phyloP scores from a whole-genome alignment of 2,329 filamentous ascomycete species.

The Bimuria novae-zelandiae region DNA sequence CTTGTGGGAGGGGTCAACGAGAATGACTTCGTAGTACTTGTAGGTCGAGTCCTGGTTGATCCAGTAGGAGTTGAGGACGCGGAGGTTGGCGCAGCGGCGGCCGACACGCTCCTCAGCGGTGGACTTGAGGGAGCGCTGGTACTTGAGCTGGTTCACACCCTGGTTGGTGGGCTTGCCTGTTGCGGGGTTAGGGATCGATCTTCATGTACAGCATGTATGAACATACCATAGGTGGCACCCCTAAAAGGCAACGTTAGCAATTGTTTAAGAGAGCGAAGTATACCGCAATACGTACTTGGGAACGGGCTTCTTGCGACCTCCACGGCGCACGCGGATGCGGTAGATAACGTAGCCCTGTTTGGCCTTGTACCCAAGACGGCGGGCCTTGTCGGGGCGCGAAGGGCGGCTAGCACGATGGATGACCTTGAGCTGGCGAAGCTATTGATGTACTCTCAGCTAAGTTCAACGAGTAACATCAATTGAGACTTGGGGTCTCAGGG shows the following conservation, averaged over 20 bases:
- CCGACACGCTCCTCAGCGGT: conserved; percentile 99
- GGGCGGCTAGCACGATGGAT: conserved; percentile 98
- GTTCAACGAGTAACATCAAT: conserved; percentile 93
- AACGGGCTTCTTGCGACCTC: conserved; percentile 96
- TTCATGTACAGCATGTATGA: conserved; percentile 13
- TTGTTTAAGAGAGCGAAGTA: not conserved
- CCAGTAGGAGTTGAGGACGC: conserved; percentile 99
- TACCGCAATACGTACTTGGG: conserved; percentile 62
- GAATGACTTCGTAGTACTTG: conserved; percentile 99
- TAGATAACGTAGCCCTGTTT: conserved; percentile 99
- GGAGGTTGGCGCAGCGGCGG: conserved; percentile 97
- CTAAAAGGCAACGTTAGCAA: conserved; percentile 50
- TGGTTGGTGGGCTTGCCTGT: conserved; percentile 99
- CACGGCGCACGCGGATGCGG: conserved; percentile 96
- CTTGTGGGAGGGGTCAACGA: conserved; percentile 99
- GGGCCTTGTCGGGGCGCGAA: conserved; percentile 99
- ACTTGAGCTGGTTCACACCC: conserved; percentile 99
- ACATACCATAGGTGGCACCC: conserved; percentile 97
- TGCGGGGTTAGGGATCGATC: conserved; percentile 27
- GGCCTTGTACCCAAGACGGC: conserved; percentile 99
- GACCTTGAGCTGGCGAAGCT: conserved; percentile 99
- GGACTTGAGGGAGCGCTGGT: conserved; percentile 97
- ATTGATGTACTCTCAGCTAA: conserved; percentile 99
- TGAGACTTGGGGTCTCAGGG: conserved; percentile 29
- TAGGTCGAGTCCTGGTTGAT: conserved; percentile 99